Conservation (phyloP, 768 basidiomycete genomes). For the Paxillus involutus region DNA sequence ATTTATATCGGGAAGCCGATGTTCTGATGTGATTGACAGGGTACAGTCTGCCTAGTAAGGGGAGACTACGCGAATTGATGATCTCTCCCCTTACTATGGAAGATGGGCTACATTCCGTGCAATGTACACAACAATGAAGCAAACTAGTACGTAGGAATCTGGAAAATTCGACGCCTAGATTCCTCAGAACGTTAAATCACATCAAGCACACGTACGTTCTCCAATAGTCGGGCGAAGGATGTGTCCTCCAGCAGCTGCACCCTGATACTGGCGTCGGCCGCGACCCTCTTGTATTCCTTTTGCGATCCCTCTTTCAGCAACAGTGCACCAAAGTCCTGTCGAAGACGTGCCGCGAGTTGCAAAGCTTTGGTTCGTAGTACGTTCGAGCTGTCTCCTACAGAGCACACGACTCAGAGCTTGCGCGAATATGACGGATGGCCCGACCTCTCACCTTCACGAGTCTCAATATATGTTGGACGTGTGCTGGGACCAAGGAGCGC, state of each 20-base stretch:
- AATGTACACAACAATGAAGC: too few species aligned
- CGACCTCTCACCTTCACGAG: not conserved
- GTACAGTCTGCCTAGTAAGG: too few species aligned
- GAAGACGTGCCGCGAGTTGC: not conserved
- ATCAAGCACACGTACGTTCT: conserved; percentile 1
- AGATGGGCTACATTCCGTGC: too few species aligned
- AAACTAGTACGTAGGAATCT: too few species aligned
- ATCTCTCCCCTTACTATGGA: too few species aligned
- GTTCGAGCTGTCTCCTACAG: not conserved
- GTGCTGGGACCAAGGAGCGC: not conserved
- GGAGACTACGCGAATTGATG: too few species aligned
- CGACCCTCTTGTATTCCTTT: conserved; percentile 11
- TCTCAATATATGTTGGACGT: conserved; percentile 4
- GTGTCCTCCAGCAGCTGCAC: conserved; percentile 1
- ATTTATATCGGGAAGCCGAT: too few species aligned
- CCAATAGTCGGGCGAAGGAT: not conserved
- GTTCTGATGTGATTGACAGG: too few species aligned
- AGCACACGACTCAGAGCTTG: not conserved
- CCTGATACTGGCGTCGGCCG: conserved; percentile 8
- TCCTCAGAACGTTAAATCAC: conserved; percentile 1
- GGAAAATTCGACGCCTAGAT: not conserved
- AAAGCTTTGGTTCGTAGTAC: not conserved
- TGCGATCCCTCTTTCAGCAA: not conserved
- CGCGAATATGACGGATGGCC: not conserved
- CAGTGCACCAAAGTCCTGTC: conserved; percentile 10